Evolutionary conservation across 768 basidiomycete species (phyloP), one percentile per base, ranked within the genome.

Genomic region (Amanita fuliginea): DNA sequence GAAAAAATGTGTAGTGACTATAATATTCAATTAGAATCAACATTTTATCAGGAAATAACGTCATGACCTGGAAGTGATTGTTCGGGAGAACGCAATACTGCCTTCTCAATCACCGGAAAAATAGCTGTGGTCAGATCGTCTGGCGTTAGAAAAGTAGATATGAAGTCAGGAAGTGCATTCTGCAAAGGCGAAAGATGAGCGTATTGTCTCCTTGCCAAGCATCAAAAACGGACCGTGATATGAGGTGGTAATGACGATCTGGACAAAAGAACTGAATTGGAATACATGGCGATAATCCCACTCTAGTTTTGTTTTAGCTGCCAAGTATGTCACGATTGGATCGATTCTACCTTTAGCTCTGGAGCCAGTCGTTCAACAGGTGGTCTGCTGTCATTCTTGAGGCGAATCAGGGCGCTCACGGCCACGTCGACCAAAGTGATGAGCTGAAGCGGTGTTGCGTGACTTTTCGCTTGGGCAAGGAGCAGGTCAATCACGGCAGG

Each of bases 61-160:
- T 36, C 59, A 76, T 44, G 52, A 88, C 88, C 69, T 32, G 69
- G 67, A 3, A 95, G 71, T 0, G 84, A 78, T 36, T 77, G 70
- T 62, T 95, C 93, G 0, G 94, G 91, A 1, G 86, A 85, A 22
- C 89, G 79, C 8, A 90, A 65, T 6, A 95, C 60, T 1, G 86
- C 78, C 55, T 90, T 91, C 59, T 94, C 91, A 33, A 88, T 77
- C 0, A 73, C 71, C 0, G 90, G 88, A 0, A 93, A 64, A 39
- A 94, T 67, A 0, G 66, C 63, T 4, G 67, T 62, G 1, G 62
- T 61, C 24, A 92, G 65, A 33, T 83, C 79, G 0, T 74, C 69
- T 0, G 69, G 59, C 1, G 67, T 66, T 3, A 88, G 60, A 44
- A 71, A 76, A 0, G 65, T 71, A 2, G 64, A 59, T 51, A 89